Evolutionary conservation across 2,329 filamentous ascomycete species (phyloP), one percentile per base, ranked within the genome.

Genomic region (Tolypocladium amazonense): DNA sequence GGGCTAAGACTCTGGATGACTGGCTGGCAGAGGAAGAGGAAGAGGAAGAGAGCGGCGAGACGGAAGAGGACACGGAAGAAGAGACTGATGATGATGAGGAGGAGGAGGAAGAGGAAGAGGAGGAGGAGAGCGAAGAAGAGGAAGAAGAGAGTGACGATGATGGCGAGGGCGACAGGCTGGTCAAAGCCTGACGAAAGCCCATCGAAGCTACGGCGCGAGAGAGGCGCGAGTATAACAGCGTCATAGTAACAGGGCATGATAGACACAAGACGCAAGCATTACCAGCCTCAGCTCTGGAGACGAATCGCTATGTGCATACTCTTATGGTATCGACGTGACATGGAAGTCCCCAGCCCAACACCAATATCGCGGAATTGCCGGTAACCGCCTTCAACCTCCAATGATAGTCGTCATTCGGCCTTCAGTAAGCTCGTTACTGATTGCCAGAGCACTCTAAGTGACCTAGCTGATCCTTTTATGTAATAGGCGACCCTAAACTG

Each of bases 1-100:
- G 81, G 57, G 84, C 85, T 47, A 96, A 96, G 81, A 90, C 88
- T 25, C 76, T 99, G 63, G 92, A 97, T 76, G 91, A 96, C 71
- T 97, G 94, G 92, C 78, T 97, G 60, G 91, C 88, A 5, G 89
- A 91, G 68, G 85, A 84, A 52, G 79, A 78, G 35, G 81, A 79
- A n/a, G 83, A 80, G 1, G 43, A 47, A 47, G 43, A 47, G 23
- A 82, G 81, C 14, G 78, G 79, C 12, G 80, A 81, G 30, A 80
- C 78, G 2, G 80, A 79, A 8, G 78, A 79, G 7, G 81, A 81
- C 2, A 77, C 79, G 8, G 78, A 77, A 9, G 77, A 77, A 18
- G 77, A 78, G 12, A 73, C 75, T 3, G 77, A 76, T 25, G 77
- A 75, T 3, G 79, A 79, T 0, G 80, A 80, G 1, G 79, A 79